phyloP scores from a whole-genome alignment of 1,139 yeast genomes.

The Meyerozyma athensensis region DNA sequence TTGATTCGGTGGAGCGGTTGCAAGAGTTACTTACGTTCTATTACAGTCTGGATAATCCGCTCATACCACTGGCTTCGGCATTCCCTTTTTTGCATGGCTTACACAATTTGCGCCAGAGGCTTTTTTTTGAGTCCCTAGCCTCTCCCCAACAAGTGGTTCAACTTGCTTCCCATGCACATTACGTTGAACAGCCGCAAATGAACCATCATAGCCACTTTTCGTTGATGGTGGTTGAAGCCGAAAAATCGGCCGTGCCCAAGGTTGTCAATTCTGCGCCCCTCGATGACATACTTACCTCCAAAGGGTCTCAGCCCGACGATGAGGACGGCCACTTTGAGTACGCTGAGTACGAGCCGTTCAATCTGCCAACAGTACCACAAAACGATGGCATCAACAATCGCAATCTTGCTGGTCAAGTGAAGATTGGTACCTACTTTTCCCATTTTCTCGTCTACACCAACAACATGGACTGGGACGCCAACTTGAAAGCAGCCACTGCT shows the following conservation, averaged over 20 bases:
- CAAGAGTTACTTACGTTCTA: constrained; percentile 23
- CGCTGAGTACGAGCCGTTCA: constrained; percentile 13
- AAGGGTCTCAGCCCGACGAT: constrained; percentile 4
- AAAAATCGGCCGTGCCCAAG: constrained; percentile 7
- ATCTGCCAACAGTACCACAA: constrained; percentile 4
- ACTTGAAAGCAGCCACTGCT: constrained; percentile 4
- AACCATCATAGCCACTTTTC: constrained; percentile 6
- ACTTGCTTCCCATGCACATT: not conserved
- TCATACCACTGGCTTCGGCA: constrained; percentile 15
- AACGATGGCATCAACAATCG: constrained; percentile 24
- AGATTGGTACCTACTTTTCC: constrained; percentile 29
- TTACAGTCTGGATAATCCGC: constrained; percentile 17
- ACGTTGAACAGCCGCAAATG: constrained; percentile 2
- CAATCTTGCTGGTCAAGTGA: constrained; percentile 28
- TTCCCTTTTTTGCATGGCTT: constrained; percentile 40
- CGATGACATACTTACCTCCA: constrained; percentile 17
- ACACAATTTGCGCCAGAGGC: constrained; percentile 23
- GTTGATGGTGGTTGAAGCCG: constrained; percentile 10
- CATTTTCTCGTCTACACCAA: constrained; percentile 32
- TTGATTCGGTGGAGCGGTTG: constrained; percentile 14
- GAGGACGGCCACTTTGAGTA: constrained; percentile 9
- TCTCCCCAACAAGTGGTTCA: not conserved
- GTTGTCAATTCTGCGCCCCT: constrained; percentile 21
- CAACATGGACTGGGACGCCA: constrained; percentile 10
- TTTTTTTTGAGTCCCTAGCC: constrained; percentile 15